Base-by-base conservation (phyloP, 805 yeast genomes). In the Saccharomycopsis lassenensis region DNA sequence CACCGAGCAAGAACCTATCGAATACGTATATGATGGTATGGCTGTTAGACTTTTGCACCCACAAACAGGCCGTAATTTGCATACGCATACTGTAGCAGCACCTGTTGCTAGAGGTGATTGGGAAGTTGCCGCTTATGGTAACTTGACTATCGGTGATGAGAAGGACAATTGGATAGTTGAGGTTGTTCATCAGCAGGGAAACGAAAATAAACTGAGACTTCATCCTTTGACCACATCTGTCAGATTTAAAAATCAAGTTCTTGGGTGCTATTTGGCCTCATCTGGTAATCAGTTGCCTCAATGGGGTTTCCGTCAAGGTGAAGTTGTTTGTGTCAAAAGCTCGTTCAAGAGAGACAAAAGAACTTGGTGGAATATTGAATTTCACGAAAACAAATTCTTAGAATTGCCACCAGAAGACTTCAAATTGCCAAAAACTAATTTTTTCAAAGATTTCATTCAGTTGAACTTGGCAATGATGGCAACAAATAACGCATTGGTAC, bases 301-400 rank as follows among this genome's bases (percentile, higher is more conserved):
- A 12, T 91, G 99, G 99, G 99, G 98, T 15, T 91, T 89, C 71
- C 74, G 85, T 55, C 99, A 91, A 65, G 94, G 95, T 45, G 99
- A 91, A 63, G 89, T 91, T 46, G 78, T 77, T 1, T 91, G 99
- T 61, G 58, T 65, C 55, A 73, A 69, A 47, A 57, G 64, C 43
- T 76, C 85, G 24, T 80, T 76, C 56, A 61, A 52, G 30, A 75
- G 81, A 57, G 94, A 82, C 53, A 82, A 81, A 62, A 65, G 89
- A 50, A 80, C 87, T 14, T 82, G 91, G 89, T 82, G 91, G 91
- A 81, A 80, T 56, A 67, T 82, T 43, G 94, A 82, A 57, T 66
- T 67, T 48, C 85, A 82, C 55, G 59, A 57, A 41, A 81, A 82
- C 55, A 63, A 59, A 24, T 54, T 63, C 19, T 60, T 80, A 50